Base-by-base conservation (phyloP, 2,329 filamentous ascomycete genomes). In the Fusarium torreyae region DNA sequence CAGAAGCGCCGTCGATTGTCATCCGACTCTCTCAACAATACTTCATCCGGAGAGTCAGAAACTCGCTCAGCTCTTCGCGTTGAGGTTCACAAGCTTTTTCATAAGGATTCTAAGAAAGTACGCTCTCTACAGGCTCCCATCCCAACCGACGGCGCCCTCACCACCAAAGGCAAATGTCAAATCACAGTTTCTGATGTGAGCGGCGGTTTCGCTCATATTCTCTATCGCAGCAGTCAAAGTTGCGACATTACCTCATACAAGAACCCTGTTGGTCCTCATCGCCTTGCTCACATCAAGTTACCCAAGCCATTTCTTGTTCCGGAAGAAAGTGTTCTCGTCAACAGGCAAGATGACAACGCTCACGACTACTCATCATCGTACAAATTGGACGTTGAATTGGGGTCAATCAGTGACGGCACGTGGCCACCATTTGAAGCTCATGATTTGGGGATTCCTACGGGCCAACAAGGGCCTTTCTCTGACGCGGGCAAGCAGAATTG, bases 161-260 rank as follows among this genome's bases (percentile, higher is more conserved):
- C 70, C 46, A 79, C 75, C 53, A 79, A 77, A 68, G 80, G 78
- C 28, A 77, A 72, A 53, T 81, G 80, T 60, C 77, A 79, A 67
- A 76, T 81, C 63, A 81, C 78, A 31, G 75, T 82, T 57, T 77
- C 72, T 31, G 79, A 81, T 59, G 65, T 74, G 49, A 77, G 74
- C 53, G 74, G 74, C 18, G 80, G 77, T 48, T 77, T 79, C 62
- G 73, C 78, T 28, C 79, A 82, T 52, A 78, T 86, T 8, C 75
- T 89, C 59, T 82, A 87, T 70, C 86, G 85, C 66, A 83, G 87
- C 71, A 87, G 83, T 64, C 85, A 88, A 71, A 76, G 84, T 10
- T 88, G 87, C 77, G 82, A 82, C 43, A 77, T 89, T 64, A 83
- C 81, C 52, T 79, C 85, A 5, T 85, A 83, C 71, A 83, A 84